These are phyloP conservation scores for Penicillium sp. DNA, from an alignment of 2,329 filamentous ascomycete species.

Conservation along the genomic window DNA sequence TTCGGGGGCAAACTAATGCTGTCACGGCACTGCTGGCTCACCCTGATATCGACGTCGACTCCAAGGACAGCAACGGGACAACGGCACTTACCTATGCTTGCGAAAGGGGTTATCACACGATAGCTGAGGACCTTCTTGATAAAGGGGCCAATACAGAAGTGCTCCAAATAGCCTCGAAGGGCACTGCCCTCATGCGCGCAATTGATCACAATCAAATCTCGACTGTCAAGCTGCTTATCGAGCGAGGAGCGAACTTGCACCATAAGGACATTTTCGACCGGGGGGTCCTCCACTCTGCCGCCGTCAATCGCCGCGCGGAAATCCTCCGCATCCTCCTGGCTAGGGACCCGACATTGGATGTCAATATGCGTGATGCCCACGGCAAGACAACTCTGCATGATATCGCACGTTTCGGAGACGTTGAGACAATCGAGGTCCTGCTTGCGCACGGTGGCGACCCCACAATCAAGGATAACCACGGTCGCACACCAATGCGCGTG, in stretches of 20 bases:
- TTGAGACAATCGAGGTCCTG: constrained; percentile 2
- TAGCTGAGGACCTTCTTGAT: constrained; percentile 12
- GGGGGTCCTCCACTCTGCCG: constrained; percentile 8
- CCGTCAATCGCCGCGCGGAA: constrained; percentile 3
- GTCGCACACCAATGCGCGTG: constrained; percentile 10
- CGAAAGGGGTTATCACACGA: background rate
- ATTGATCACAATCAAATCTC: constrained; percentile 3
- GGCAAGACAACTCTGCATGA: constrained; percentile 17
- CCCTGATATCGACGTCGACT: constrained; percentile 5
- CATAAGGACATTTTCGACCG: constrained; percentile 14
- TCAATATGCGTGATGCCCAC: constrained; percentile 13
- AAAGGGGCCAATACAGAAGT: constrained; percentile 10
- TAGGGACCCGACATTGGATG: constrained; percentile 10
- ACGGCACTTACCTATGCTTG: constrained; percentile 9
- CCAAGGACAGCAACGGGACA: background rate
- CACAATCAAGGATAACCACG: constrained; percentile 14
- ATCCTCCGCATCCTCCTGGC: constrained; percentile 8
- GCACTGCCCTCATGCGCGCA: constrained; percentile 15
- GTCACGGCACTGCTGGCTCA: constrained; percentile 1
- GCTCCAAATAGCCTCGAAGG: background rate
- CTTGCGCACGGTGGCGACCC: constrained; percentile 14
- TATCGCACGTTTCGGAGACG: background rate
- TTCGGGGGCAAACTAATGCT: background rate
- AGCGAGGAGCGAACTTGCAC: constrained; percentile 9
- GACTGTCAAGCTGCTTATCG: constrained; percentile 5